These are phyloP conservation scores for Panicum virgatum DNA, from an alignment of 202 grass and related monocot genomes.

Conservation along the genomic window DNA sequence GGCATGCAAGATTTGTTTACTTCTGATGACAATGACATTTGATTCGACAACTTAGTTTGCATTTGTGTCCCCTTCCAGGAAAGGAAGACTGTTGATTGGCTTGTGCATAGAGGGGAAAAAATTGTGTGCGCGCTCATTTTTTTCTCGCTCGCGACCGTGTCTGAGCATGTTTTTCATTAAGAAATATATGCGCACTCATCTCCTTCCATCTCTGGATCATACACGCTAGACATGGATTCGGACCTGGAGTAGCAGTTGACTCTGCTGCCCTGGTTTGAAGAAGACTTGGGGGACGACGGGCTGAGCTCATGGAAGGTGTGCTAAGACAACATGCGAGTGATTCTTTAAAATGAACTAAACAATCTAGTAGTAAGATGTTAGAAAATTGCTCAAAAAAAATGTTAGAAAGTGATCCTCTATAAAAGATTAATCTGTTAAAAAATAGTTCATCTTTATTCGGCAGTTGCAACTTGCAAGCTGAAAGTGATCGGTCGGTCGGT, in stretches of 20 bases:
- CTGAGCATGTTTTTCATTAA: too few species aligned
- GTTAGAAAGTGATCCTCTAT: too few species aligned
- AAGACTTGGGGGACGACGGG: background rate
- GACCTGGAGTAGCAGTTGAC: background rate
- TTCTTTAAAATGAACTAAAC: too few species aligned
- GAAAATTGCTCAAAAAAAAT: too few species aligned
- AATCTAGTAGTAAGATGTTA: too few species aligned
- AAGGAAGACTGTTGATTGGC: background rate
- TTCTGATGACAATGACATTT: background rate
- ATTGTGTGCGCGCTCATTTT: background rate
- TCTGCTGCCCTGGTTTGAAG: background rate
- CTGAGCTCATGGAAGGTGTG: too few species aligned
- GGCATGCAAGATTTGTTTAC: background rate
- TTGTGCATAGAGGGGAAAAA: background rate
- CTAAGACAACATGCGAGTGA: too few species aligned
- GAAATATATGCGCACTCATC: background rate
- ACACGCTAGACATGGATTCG: background rate
- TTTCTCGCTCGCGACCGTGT: too few species aligned
- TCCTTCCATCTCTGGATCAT: background rate
- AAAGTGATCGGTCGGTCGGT: too few species aligned
- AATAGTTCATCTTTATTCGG: too few species aligned
- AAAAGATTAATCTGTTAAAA: too few species aligned
- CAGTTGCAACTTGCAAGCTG: too few species aligned
- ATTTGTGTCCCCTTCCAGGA: background rate
- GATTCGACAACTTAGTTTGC: background rate